These are phyloP conservation scores for Chrysoporthe deuterocubensis DNA, from an alignment of 2,329 filamentous ascomycete species.

Conservation along the genomic window DNA sequence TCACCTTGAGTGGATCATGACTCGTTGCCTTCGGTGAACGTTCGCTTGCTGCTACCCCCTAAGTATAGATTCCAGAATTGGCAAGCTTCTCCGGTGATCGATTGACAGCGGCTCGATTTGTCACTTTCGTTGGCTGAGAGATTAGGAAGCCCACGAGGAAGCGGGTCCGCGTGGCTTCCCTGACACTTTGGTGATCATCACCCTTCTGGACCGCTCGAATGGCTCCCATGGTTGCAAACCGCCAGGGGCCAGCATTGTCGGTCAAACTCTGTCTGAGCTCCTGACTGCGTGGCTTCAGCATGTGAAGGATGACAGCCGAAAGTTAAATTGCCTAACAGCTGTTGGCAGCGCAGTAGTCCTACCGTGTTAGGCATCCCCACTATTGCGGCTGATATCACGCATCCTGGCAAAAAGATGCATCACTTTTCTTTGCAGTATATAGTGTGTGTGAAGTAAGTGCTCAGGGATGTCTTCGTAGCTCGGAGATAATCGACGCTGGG, in stretches of 20 bases:
- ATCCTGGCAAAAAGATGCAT: background rate
- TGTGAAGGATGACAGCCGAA: background rate
- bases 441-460: background rate
- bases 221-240: background rate
- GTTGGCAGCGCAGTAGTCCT: background rate
- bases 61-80: background rate
- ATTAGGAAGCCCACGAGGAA: background rate
- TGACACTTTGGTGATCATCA: background rate
- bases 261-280: background rate
- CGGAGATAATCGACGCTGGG: background rate
- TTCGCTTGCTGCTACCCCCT: background rate
- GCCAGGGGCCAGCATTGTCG: background rate
- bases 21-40: background rate
- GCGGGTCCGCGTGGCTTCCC: background rate
- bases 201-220: background rate
- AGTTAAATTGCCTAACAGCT: background rate
- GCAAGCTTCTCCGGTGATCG: background rate
- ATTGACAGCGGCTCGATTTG: background rate
- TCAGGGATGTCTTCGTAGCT: background rate
- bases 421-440: background rate
- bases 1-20: background rate
- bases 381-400: background rate
- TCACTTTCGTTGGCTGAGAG: background rate
- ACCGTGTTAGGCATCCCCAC: background rate
- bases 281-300: background rate